Percentiles rank a stretch among this genome's conserved stretches.
Conservation (phyloP, 768 basidiomycete genomes). For the Aureoboletus auriporus region DNA sequence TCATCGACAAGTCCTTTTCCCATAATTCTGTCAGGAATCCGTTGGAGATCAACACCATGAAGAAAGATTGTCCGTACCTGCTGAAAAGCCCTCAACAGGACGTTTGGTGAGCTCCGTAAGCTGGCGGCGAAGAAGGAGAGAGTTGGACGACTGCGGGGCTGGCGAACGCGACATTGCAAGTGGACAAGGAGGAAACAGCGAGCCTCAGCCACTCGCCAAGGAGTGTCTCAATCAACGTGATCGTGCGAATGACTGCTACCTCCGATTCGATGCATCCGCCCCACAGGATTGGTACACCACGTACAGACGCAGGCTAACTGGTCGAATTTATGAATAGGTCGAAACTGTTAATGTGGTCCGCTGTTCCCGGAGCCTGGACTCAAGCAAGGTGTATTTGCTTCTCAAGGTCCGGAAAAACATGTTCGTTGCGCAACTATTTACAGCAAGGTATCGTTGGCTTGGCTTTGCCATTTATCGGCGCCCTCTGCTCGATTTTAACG, state of each 20-base stretch:
- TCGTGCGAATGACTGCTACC: neutral
- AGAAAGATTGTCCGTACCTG: conserved; percentile 49
- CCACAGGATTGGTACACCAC: too few relatives aligned
- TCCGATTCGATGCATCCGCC: too few relatives aligned
- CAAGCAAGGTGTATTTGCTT: too few relatives aligned
- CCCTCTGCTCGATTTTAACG: too few relatives aligned
- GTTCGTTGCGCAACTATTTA: too few relatives aligned
- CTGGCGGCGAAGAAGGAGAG: conserved; percentile 73
- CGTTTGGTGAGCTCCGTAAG: conserved; percentile 83
- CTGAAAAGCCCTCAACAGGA: conserved; percentile 96
- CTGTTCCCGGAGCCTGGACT: too few relatives aligned
- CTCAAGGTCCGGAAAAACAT: too few relatives aligned
- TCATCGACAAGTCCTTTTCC: conserved; percentile 86
- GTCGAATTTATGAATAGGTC: too few relatives aligned
- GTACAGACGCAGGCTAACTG: too few relatives aligned
- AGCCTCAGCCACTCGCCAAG: neutral
- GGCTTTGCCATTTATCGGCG: too few relatives aligned
- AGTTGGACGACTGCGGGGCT: conserved; percentile 32
- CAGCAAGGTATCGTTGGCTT: too few relatives aligned
- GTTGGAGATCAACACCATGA: conserved; percentile 29
- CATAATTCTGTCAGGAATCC: conserved; percentile 31
- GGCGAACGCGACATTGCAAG: conserved; percentile 19
- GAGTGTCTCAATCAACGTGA: conserved; percentile 1
- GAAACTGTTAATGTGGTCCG: too few relatives aligned
- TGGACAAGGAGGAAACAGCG: conserved; percentile 1